Evolutionary conservation across 78 protist species (phyloP).

Genomic region (slime mould (Dictyostelium discoideum)): dicty_2.7 NC_007090.3:1283001-1283500

Average conservation of each 20-base stretch:
- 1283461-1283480: slow-evolving; percentile 94
- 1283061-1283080: slow-evolving; percentile 41
- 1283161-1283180: slow-evolving; percentile 90
- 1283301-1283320: slow-evolving; percentile 60
- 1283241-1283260: slow-evolving; percentile 83
- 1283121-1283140: slow-evolving; percentile 65
- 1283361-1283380: slow-evolving; percentile 24
- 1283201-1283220: slow-evolving; percentile 87
- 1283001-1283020: slow-evolving; percentile 70
- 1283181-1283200: slow-evolving; percentile 45
- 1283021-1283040: slow-evolving; percentile 86
- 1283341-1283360: slow-evolving; percentile 93
- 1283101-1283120: slow-evolving; percentile 32
- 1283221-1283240: slow-evolving; percentile 83
- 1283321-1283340: slow-evolving; percentile 81
- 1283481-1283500: slow-evolving; percentile 90
- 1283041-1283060: slow-evolving; percentile 74
- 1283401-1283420: slow-evolving; percentile 97
- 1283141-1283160: slow-evolving; percentile 80
- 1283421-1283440: slow-evolving; percentile 96
- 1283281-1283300: slow-evolving; percentile 81
- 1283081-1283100: slow-evolving; percentile 70
- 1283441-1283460: slow-evolving; percentile 91
- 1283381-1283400: slow-evolving; percentile 84
- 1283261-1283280: slow-evolving; percentile 44